A percentile compares a stretch with the other conserved stretches of the same genome.
phyloP scores from a whole-genome alignment of 2,329 filamentous ascomycete genomes.

The Aureobasidium sp. region DNA sequence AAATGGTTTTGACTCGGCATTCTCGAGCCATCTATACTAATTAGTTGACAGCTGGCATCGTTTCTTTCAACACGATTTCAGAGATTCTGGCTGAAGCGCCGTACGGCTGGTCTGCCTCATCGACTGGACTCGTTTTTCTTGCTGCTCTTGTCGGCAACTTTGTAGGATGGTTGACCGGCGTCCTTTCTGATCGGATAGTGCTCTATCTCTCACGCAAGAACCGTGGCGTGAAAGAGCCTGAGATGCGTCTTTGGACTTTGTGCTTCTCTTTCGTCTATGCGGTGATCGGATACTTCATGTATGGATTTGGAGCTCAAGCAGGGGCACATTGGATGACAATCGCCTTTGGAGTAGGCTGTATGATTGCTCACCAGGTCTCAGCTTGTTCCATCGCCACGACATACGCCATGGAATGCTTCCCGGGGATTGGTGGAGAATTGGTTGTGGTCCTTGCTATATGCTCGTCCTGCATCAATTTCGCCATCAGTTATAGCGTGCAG shows the following conservation, averaged over 20 bases:
- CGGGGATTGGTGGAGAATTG: conserved; percentile 21
- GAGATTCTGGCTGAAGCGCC: conserved; percentile 30
- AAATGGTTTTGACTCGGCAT: not conserved
- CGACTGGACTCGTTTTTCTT: conserved; percentile 23
- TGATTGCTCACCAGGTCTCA: conserved; percentile 36
- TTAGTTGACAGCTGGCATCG: conserved; percentile 25
- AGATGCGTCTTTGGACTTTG: conserved; percentile 29
- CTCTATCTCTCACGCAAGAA: conserved; percentile 22
- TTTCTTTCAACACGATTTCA: conserved; percentile 35
- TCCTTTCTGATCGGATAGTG: conserved; percentile 35
- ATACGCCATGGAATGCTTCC: conserved; percentile 37
- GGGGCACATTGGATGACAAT: conserved; percentile 30
- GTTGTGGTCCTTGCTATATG: conserved; percentile 24
- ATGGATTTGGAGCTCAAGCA: conserved; percentile 31
- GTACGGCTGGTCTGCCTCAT: conserved; percentile 29
- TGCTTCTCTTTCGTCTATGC: conserved; percentile 27
- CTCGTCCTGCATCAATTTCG: conserved; percentile 29
- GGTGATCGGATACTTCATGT: conserved; percentile 31
- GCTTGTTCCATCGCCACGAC: conserved; percentile 33
- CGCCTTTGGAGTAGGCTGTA: conserved; percentile 30
- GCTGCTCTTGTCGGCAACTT: conserved; percentile 20
- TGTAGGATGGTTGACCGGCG: conserved; percentile 27
- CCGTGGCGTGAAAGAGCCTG: conserved; percentile 20
- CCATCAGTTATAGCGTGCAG: conserved; percentile 33
- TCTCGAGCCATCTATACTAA: not conserved